Evolutionary conservation across 768 basidiomycete species (phyloP), one percentile per base, ranked within the genome.

Genomic region (Suillus placidus): DNA sequence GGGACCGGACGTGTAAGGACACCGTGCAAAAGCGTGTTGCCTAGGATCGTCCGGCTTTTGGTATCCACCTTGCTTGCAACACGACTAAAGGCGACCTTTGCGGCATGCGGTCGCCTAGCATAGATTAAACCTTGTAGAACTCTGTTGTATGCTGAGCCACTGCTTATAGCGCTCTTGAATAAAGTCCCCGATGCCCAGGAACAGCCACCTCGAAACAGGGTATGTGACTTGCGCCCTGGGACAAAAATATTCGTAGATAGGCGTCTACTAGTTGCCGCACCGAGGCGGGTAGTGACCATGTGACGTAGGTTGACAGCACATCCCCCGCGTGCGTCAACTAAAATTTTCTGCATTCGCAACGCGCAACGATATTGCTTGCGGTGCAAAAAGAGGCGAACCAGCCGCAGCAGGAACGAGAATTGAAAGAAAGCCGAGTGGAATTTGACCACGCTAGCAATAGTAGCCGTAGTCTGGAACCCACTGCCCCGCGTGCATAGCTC

Each of bases 1-100:
- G 76, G 76, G 42, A 70, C 68, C 40, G 75, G 71, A 38, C 66
- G 72, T 20, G 71, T 66, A 38, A 84, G 67, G 8, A 79, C 71
- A 2, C 82, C 84, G 63, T 87, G 80, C 3, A 91, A 72, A 37
- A 90, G 80, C 37, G 81, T 80, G 69, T 91, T 92, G 4, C 87
- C 87, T 13, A 89, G 71, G 26, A 73, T 68, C 0, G 87, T 86
- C 49, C 76, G 72, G 16, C 73, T 73, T 64, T 68, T 70, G 5
- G 64, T 20, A 64, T 81, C 78, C 23, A 82, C 66, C 1, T 72
- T 68, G 26, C 64, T 58, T 35, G 71, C 72, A 2, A 74, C 73
- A 32, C 73, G 62, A 23, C 69, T 69, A 66, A 84, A 80, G 6
- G 87, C 65, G 64, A 71, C 78, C 62, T 80, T 80, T 4, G 86